A percentile compares a stretch with the other conserved stretches of the same genome.
phyloP scores from a whole-genome alignment of 2,329 filamentous ascomycete genomes.

The Tolypocladium paradoxum region DNA sequence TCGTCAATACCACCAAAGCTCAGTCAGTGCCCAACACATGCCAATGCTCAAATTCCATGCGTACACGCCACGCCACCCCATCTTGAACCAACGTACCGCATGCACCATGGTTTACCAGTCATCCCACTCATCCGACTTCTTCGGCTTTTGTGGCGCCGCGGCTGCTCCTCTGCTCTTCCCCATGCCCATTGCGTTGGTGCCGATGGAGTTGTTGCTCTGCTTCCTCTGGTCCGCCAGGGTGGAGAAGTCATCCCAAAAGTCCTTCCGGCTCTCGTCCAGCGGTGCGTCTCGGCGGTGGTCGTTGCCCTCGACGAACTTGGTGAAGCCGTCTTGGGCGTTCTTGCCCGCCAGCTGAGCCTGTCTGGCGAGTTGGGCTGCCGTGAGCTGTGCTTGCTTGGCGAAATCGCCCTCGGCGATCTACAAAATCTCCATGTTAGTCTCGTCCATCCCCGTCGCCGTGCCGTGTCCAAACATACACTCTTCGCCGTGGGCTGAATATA shows the following conservation, averaged over 20 bases:
- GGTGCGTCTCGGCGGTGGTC: constrained; percentile 27
- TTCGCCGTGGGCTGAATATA: constrained; percentile 84
- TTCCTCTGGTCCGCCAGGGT: constrained; percentile 49
- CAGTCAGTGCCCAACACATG: not conserved
- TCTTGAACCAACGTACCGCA: constrained; percentile 9
- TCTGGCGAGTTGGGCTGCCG: constrained; percentile 56
- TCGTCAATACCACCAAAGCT: not conserved
- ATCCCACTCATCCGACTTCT: constrained; percentile 50
- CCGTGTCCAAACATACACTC: constrained; percentile 12
- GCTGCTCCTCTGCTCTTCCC: constrained; percentile 26
- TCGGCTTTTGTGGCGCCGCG: constrained; percentile 26
- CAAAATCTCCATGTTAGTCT: constrained; percentile 11
- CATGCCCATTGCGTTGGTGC: constrained; percentile 50
- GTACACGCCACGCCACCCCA: constrained; percentile 10
- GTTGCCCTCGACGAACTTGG: constrained; percentile 75
- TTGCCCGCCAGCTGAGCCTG: constrained; percentile 59
- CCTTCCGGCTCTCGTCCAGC: constrained; percentile 57
- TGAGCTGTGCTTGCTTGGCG: constrained; percentile 52
- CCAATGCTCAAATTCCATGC: constrained; percentile 5
- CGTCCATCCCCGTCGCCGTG: not conserved
- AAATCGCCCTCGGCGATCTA: constrained; percentile 74
- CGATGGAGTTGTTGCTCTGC: constrained; percentile 38
- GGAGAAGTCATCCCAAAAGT: constrained; percentile 90
- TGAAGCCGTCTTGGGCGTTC: constrained; percentile 69
- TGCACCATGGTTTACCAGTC: constrained; percentile 36